Conservation (phyloP, 2,329 filamentous ascomycete species). For the Colletotrichum magnum region DNA sequence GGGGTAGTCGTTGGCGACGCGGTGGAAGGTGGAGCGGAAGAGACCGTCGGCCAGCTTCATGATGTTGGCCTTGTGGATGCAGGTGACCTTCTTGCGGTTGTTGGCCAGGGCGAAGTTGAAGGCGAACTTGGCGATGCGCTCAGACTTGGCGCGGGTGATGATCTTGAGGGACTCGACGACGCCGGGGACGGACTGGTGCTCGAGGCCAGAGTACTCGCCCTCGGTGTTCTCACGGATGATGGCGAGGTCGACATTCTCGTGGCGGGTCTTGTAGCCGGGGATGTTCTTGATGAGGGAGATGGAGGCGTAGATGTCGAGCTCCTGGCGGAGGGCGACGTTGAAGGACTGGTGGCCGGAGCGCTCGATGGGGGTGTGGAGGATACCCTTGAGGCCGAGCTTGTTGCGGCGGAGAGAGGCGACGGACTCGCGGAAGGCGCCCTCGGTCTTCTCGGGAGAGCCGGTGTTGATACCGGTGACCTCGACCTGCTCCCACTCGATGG, state of each 20-base stretch:
- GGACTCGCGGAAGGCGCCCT: slow-evolving; percentile 95
- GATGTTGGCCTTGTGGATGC: slow-evolving; percentile 99
- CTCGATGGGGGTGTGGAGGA: slow-evolving; percentile 97
- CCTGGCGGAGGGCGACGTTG: slow-evolving; percentile 99
- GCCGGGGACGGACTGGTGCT: slow-evolving; percentile 96
- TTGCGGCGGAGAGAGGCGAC: slow-evolving; percentile 97
- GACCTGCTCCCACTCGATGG: slow-evolving; percentile 98
- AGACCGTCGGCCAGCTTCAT: slow-evolving; percentile 99
- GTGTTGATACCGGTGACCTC: slow-evolving; percentile 93
- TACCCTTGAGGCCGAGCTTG: slow-evolving; percentile 99
- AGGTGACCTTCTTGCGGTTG: slow-evolving; percentile 99
- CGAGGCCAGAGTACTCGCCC: slow-evolving; percentile 98
- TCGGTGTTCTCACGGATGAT: slow-evolving; percentile 99
- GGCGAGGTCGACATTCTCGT: slow-evolving; percentile 97
- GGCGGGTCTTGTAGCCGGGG: slow-evolving; percentile 96
- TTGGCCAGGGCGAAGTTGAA: slow-evolving; percentile 98
- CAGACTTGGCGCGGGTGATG: slow-evolving; percentile 98
- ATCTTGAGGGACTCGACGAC: slow-evolving; percentile 99
- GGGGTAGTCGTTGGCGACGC: slow-evolving; percentile 93
- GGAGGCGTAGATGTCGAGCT: slow-evolving; percentile 99
- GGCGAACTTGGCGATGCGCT: slow-evolving; percentile 99
- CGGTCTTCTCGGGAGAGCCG: slow-evolving; percentile 84
- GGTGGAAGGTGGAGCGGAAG: slow-evolving; percentile 97
- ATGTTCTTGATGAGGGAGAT: slow-evolving; percentile 99
- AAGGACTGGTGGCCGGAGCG: slow-evolving; percentile 98